Evolutionary conservation across 2,329 filamentous ascomycete genomes (phyloP).

Genomic region (Scolecobasidium constrictum): DNA sequence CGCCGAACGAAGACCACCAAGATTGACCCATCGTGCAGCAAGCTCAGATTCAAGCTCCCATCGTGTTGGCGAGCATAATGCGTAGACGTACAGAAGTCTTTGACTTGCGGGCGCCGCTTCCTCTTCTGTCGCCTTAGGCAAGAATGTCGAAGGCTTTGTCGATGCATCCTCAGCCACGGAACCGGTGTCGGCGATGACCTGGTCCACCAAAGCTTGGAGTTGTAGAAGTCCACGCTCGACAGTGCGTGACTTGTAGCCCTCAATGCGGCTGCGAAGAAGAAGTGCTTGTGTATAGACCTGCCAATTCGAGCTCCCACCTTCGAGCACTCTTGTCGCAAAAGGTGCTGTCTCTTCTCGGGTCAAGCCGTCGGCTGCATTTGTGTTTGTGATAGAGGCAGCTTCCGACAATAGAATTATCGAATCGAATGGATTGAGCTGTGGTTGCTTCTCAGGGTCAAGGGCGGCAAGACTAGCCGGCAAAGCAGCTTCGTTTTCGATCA

Average conservation of each 20-base stretch:
- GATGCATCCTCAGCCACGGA: constrained; percentile 14
- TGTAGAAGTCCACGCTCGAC: constrained; percentile 84
- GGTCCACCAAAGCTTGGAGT: constrained; percentile 88
- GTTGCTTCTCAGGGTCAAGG: constrained; percentile 70
- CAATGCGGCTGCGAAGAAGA: constrained; percentile 79
- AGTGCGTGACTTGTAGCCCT: constrained; percentile 76
- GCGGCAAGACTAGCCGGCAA: constrained; percentile 52
- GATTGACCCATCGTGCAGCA: constrained; percentile 79
- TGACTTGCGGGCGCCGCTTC: constrained; percentile 71
- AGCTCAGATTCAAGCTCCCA: constrained; percentile 95
- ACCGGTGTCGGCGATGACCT: constrained; percentile 79
- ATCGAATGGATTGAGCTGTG: constrained; percentile 70
- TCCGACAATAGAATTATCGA: constrained; percentile 72
- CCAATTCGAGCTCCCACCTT: constrained; percentile 90
- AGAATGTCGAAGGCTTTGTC: constrained; percentile 58
- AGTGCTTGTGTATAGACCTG: constrained; percentile 94
- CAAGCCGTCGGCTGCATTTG: constrained; percentile 70
- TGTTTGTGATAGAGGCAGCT: constrained; percentile 84
- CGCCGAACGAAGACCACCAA: constrained; percentile 80
- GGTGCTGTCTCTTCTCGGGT: constrained; percentile 91
- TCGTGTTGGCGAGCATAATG: constrained; percentile 69
- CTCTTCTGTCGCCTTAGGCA: constrained; percentile 61
- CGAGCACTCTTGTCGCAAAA: constrained; percentile 77
- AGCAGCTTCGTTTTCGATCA: constrained; percentile 31
- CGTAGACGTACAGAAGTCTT: constrained; percentile 73